phyloP scores from a whole-genome alignment of 768 basidiomycete species.

The Ramaria sp. region DNA sequence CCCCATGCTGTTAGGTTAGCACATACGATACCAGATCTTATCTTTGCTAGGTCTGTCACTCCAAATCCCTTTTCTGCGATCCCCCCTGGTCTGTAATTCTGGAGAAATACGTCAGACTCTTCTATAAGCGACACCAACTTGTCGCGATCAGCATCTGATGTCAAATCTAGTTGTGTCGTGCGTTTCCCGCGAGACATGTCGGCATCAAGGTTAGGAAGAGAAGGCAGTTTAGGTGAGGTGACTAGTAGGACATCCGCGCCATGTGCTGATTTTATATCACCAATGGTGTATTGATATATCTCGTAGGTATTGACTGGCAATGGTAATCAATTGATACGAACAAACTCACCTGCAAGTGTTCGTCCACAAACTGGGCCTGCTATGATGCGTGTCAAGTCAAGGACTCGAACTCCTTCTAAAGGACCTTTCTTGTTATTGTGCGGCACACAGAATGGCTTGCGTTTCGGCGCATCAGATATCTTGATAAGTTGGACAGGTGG shows the following conservation, averaged over 20 bases:
- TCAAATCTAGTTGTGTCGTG: constrained; percentile 49
- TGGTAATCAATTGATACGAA: too few species aligned
- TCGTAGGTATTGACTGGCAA: too few species aligned
- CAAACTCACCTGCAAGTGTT: constrained; percentile 38
- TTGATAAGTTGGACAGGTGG: constrained; percentile 34
- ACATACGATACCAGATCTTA: constrained; percentile 37
- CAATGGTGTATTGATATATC: too few species aligned
- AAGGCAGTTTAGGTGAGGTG: constrained; percentile 44
- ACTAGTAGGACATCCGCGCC: constrained; percentile 48
- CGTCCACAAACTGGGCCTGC: constrained; percentile 48
- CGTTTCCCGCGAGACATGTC: constrained; percentile 57
- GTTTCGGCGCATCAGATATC: constrained; percentile 37
- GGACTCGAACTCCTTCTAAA: constrained; percentile 37
- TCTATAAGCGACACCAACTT: constrained; percentile 26
- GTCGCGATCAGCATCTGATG: constrained; percentile 18
- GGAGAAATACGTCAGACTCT: constrained; percentile 47
- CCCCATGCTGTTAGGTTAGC: constrained; percentile 48
- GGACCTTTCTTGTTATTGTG: constrained; percentile 18
- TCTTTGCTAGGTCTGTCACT: constrained; percentile 25
- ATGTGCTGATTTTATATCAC: constrained; percentile 38
- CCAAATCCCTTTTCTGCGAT: constrained; percentile 40
- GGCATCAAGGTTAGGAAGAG: constrained; percentile 37
- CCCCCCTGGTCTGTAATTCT: constrained; percentile 46
- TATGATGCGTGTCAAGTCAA: constrained; percentile 50
- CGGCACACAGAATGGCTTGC: constrained; percentile 10